A percentile compares a stretch with the other conserved stretches of the same genome.
These are phyloP conservation scores for Microcyclosporella mali DNA, from an alignment of 2,329 filamentous ascomycete species.

Conservation along the genomic window DNA sequence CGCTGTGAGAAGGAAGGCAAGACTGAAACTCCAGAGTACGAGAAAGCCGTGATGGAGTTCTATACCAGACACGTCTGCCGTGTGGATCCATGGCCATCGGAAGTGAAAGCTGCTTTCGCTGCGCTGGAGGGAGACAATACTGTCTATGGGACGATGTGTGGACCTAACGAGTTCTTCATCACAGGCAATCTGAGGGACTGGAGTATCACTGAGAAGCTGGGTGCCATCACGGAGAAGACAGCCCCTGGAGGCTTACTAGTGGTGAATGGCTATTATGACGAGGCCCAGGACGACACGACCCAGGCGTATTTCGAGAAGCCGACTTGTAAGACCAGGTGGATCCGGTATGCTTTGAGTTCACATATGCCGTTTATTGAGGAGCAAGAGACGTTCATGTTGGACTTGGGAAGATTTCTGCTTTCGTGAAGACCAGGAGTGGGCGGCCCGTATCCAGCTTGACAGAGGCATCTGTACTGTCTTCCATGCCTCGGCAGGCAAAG, in stretches of 20 bases:
- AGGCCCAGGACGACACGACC: constrained; percentile 30
- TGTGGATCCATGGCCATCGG: constrained; percentile 24
- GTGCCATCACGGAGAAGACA: constrained; percentile 33
- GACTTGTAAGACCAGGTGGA: constrained; percentile 36
- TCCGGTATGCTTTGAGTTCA: constrained; percentile 25
- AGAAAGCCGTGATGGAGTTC: constrained; percentile 24
- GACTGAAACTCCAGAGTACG: constrained; percentile 25
- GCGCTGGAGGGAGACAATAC: constrained; percentile 29
- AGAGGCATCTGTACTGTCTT: no score
- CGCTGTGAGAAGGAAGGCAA: constrained; percentile 21
- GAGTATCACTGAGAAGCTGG: constrained; percentile 28
- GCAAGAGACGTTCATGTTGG: constrained; percentile 29
- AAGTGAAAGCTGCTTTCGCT: constrained; percentile 21
- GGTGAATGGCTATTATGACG: constrained; percentile 38
- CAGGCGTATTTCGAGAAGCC: constrained; percentile 34
- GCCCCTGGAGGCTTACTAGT: constrained; percentile 29
- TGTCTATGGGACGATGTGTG: constrained; percentile 30
- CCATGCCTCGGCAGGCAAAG: no score
- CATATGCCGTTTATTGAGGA: constrained; percentile 34
- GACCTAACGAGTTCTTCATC: constrained; percentile 26
- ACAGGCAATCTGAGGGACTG: constrained; percentile 36
- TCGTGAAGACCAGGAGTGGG: no score
- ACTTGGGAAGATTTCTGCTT: constrained; percentile 29
- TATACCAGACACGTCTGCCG: constrained; percentile 27
- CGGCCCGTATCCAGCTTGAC: not conserved